Evolutionary conservation across 2,329 filamentous ascomycete species (phyloP).

Genomic region (Talaromyces sp.): DNA sequence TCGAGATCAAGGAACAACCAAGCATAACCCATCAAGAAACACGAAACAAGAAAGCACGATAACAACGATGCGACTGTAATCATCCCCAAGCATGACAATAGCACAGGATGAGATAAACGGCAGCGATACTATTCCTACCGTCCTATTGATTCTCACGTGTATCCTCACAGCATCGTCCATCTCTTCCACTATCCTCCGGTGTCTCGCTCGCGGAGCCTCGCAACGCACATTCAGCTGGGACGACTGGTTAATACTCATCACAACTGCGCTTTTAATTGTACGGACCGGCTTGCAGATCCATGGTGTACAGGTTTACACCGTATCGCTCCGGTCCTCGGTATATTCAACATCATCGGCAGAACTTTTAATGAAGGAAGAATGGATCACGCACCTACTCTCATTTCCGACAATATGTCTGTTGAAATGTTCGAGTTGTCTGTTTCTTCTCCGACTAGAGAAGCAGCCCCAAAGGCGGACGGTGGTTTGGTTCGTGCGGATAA

Average conservation of each 20-base stretch:
- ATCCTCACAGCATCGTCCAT: neutral
- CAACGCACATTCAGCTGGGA: neutral
- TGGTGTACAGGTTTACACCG: neutral
- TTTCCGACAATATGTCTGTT: neutral
- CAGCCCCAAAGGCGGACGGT: neutral
- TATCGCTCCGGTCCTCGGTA: neutral
- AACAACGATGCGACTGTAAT: neutral
- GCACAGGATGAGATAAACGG: neutral
- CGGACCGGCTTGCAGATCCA: conserved; percentile 3
- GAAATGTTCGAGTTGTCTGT: neutral
- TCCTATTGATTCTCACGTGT: conserved; percentile 8
- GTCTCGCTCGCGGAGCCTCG: neutral
- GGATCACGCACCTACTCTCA: neutral
- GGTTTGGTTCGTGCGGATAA: neutral
- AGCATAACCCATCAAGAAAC: neutral
- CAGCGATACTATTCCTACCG: neutral
- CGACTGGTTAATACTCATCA: neutral
- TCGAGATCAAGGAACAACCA: neutral
- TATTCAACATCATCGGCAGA: neutral
- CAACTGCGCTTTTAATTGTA: neutral
- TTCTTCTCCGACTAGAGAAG: neutral
- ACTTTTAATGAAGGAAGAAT: neutral
- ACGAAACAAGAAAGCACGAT: neutral
- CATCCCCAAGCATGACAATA: neutral
- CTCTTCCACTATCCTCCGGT: conserved; percentile 1